Evolutionary conservation across 1,139 yeast species (phyloP).

Genomic region (Oligophagozyma castellii): DNA sequence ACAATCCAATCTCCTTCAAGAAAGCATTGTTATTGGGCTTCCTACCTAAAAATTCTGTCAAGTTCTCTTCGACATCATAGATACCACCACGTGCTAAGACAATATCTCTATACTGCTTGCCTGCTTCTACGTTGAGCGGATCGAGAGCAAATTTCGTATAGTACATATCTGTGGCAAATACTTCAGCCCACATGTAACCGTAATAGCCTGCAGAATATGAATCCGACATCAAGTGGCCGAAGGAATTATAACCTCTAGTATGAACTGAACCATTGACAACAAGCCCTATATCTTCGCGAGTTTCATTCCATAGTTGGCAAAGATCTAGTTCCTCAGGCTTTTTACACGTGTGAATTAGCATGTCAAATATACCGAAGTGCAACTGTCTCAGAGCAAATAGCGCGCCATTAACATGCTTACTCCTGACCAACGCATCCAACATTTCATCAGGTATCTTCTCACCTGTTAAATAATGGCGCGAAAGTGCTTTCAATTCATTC

Average conservation of each 20-base stretch:
- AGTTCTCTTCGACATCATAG: slow-evolving; percentile 48
- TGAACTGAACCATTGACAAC: slow-evolving; percentile 40
- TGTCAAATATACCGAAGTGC: slow-evolving; percentile 66
- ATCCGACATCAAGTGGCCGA: slow-evolving; percentile 65
- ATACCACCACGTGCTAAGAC: slow-evolving; percentile 65
- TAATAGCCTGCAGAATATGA: slow-evolving; percentile 82
- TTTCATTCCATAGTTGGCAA: slow-evolving; percentile 44
- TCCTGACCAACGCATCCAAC: slow-evolving; percentile 43
- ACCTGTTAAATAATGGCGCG: slow-evolving; percentile 53
- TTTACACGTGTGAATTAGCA: slow-evolving; percentile 47
- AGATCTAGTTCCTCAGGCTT: slow-evolving; percentile 33
- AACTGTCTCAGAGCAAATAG: slow-evolving; percentile 58
- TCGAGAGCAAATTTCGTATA: slow-evolving; percentile 53
- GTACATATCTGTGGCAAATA: slow-evolving; percentile 74
- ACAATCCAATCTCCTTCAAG: slow-evolving; percentile 42
- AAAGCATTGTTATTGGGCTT: slow-evolving; percentile 63
- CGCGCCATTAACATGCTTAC: slow-evolving; percentile 70
- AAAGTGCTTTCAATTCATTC: slow-evolving; percentile 41
- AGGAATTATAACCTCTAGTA: slow-evolving; percentile 59
- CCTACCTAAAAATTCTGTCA: slow-evolving; percentile 59
- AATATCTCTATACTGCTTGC: slow-evolving; percentile 54
- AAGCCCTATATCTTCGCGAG: slow-evolving; percentile 45
- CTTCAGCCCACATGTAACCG: slow-evolving; percentile 77
- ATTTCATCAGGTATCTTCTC: slow-evolving; percentile 45
- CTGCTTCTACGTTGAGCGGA: slow-evolving; percentile 51